Conservation (phyloP, 2,329 filamentous ascomycete species). For the Paramyrothecium sp. region DNA sequence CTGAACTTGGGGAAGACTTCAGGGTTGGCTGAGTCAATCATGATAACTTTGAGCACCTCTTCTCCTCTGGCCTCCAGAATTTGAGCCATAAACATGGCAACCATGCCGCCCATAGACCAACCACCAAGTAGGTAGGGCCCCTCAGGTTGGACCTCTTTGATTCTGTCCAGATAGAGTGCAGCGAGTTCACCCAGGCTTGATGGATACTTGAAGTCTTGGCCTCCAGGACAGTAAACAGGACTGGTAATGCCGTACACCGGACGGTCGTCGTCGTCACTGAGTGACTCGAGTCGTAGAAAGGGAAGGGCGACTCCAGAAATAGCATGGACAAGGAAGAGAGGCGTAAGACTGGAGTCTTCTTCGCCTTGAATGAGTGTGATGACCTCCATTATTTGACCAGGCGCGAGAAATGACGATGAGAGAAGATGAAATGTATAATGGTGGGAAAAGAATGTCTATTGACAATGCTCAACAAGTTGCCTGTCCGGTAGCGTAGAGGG, state of each 20-base stretch:
- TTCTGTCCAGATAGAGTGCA: conserved; percentile 14
- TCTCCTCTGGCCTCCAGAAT: conserved; percentile 12
- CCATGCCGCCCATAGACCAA: conserved; percentile 22
- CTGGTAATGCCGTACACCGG: conserved; percentile 19
- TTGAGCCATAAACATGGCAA: conserved; percentile 21
- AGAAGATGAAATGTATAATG: not conserved
- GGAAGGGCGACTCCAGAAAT: conserved; percentile 19
- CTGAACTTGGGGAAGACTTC: conserved; percentile 16
- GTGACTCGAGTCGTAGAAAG: conserved; percentile 14
- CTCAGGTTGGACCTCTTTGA: conserved; percentile 14
- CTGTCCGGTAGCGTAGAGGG: too few species aligned
- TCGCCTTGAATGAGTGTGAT: conserved; percentile 17
- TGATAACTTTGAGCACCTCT: conserved; percentile 18
- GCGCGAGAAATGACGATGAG: conserved; percentile 5
- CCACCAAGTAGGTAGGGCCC: conserved; percentile 20
- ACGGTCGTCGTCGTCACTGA: conserved; percentile 14
- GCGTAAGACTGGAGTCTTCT: conserved; percentile 13
- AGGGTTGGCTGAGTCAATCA: conserved; percentile 21
- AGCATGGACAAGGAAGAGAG: conserved; percentile 18
- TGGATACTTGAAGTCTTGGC: conserved; percentile 14
- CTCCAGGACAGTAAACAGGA: conserved; percentile 14
- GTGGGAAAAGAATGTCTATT: too few species aligned
- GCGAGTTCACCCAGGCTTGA: conserved; percentile 14
- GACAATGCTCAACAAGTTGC: too few species aligned
- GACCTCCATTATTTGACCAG: conserved; percentile 14